Evolutionary conservation across 192 early-diverging fungal genomes (phyloP), one percentile per base, ranked within the genome.

Genomic region (Haplosporangium gracile): DNA sequence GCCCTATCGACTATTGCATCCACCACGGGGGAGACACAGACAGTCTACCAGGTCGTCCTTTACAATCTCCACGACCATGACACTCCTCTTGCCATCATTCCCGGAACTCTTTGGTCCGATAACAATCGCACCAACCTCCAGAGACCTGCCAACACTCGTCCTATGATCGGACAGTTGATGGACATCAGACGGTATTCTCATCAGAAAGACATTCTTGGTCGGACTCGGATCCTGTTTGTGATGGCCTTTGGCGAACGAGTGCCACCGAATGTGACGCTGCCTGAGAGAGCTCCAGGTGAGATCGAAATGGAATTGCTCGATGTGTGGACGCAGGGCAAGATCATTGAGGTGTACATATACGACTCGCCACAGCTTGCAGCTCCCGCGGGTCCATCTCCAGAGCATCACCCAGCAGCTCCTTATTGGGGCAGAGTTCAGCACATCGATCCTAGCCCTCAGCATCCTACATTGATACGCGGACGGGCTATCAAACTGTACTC

Each of bases 181-280:
- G 78, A 80, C 11, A 85, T 85, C 1, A 60, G 68, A 22, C 70
- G 76, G 1, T 85, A 40, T 38, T 60, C 83, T 40, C 22, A 43
- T 11, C 74, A 65, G 24, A 38, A n/a, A 0, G 78, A 78, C 26
- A 42, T n/a, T 32, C 76, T 68, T 32, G 57, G 45, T 10, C 36
- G 75, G 32, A 76, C 72, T 26, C 68, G 83, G 8, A 55, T 85
- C 13, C 9, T 85, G 29, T 38, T 85, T 51, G 83, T 80, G 2
- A 29, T 85, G 7, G 83, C 83, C 2, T 85, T 85, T 73, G 83
- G 83, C 32, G 63, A 74, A 29, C n/a, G 60, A 11, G 60, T 65
- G 60, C 60, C 24, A 42, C 40, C 7, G 51, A 57, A 18, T 43
- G 49, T 18, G 34, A 22, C 32, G 45, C 63, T 18, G 55, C 75